phyloP scores from a whole-genome alignment of 2,329 filamentous ascomycete species.

The Cladophialophora carrionii region DNA sequence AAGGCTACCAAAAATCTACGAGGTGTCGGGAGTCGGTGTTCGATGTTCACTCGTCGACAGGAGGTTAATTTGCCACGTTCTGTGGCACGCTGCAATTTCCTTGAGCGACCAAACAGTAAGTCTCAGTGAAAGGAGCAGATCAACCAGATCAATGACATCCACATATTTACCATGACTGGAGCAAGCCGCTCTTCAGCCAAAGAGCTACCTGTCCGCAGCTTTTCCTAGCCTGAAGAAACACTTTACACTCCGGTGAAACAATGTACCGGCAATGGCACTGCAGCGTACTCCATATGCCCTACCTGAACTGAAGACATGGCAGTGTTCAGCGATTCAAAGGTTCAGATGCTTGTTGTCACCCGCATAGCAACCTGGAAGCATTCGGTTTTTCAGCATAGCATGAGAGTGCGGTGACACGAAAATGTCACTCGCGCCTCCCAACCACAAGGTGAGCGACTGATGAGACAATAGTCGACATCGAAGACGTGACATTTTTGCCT shows the following conservation, averaged over 20 bases:
- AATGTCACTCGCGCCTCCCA: neutral
- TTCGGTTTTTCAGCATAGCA: neutral
- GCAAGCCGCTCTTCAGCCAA: neutral
- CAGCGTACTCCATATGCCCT: neutral
- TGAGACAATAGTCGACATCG: neutral
- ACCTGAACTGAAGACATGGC: neutral
- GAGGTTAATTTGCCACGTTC: neutral
- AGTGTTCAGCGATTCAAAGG: neutral
- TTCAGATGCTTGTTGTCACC: neutral
- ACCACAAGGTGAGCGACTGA: neutral
- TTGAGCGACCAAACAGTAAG: neutral
- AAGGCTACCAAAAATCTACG: constrained; percentile 52
- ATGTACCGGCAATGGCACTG: neutral
- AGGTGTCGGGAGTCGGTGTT: neutral
- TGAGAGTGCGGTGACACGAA: neutral
- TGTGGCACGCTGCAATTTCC: neutral
- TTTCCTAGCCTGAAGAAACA: neutral
- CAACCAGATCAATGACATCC: neutral
- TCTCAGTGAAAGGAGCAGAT: neutral
- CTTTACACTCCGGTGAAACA: neutral
- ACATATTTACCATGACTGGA: neutral
- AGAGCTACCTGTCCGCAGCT: neutral
- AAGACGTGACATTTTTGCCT: neutral
- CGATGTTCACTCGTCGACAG: neutral
- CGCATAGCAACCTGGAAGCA: neutral